Evolutionary conservation across 2,329 filamentous ascomycete species (phyloP).

Genomic region (Orbilia brochopaga): DNA sequence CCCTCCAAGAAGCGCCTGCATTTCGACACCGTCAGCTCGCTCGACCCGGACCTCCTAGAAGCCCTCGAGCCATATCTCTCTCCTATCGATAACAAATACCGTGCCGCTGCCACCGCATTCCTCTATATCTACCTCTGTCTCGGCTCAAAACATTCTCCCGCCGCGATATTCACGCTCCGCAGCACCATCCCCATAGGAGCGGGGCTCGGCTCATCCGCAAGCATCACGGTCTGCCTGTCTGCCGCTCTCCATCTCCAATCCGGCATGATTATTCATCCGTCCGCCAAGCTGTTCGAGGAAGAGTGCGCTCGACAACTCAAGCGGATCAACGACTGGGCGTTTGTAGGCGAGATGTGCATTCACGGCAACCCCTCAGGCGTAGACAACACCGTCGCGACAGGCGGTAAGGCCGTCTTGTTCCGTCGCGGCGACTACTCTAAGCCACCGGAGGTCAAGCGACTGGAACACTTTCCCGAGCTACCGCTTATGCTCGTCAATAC

Average conservation of each 20-base stretch:
- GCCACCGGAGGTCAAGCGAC: slow-evolving; percentile 75
- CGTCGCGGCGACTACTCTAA: slow-evolving; percentile 77
- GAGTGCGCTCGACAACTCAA: slow-evolving; percentile 91
- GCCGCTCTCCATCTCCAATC: slow-evolving; percentile 85
- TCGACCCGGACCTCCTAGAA: slow-evolving; percentile 81
- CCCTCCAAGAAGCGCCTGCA: slow-evolving; percentile 91
- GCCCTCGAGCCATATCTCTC: slow-evolving; percentile 80
- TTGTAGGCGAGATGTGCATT: slow-evolving; percentile 95
- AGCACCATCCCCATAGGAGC: slow-evolving; percentile 93
- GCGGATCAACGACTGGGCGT: slow-evolving; percentile 96
- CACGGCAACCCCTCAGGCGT: slow-evolving; percentile 96
- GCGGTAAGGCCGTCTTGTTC: slow-evolving; percentile 93
- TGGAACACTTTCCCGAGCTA: slow-evolving; percentile 89
- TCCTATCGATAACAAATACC: slow-evolving; percentile 77
- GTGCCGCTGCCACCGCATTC: slow-evolving; percentile 80
- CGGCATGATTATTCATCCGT: slow-evolving; percentile 83
- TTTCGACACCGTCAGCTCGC: slow-evolving; percentile 81
- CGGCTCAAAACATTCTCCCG: slow-evolving; percentile 76
- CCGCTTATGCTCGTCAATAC: slow-evolving; percentile 91
- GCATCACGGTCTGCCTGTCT: slow-evolving; percentile 85
- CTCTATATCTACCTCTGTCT: slow-evolving; percentile 92
- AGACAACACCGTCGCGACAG: slow-evolving; percentile 92
- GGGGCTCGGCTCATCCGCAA: slow-evolving; percentile 91
- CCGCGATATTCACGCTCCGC: slow-evolving; percentile 85
- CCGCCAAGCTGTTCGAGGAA: slow-evolving; percentile 84